These are phyloP conservation scores for Emericellopsis cladophorae DNA, from an alignment of 2,329 filamentous ascomycete species.

Conservation along the genomic window DNA sequence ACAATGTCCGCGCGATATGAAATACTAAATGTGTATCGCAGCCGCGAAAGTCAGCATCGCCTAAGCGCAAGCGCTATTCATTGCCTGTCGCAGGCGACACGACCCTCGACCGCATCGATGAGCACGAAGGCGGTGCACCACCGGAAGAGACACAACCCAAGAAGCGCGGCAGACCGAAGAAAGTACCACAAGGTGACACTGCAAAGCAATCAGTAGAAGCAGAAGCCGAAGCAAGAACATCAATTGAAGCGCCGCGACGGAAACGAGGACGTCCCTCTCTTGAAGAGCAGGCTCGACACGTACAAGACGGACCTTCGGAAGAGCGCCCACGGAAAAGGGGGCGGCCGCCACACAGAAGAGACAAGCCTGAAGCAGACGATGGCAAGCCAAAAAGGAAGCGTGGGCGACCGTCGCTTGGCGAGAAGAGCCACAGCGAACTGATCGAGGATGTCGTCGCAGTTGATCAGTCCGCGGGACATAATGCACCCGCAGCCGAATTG, in stretches of 20 bases:
- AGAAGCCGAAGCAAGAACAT: too few relatives aligned
- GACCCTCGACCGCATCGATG: conserved; percentile 5
- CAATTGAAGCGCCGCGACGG: too few relatives aligned
- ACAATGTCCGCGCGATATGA: too few relatives aligned
- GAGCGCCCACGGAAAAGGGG: conserved; percentile 3
- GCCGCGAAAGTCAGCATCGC: conserved; percentile 11
- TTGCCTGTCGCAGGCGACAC: conserved; percentile 22
- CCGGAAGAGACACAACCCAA: conserved; percentile 9
- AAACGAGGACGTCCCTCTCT: too few relatives aligned
- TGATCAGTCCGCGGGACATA: background rate
- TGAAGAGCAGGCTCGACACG: too few relatives aligned
- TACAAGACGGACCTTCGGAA: too few relatives aligned
- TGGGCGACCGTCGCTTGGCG: conserved; percentile 8
- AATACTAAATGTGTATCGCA: background rate
- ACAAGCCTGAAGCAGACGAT: conserved; percentile 1
- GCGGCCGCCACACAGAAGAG: background rate
- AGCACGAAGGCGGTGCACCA: conserved; percentile 11
- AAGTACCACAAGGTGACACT: too few relatives aligned
- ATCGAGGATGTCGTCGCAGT: too few relatives aligned
- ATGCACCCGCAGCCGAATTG: too few relatives aligned
- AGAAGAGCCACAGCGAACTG: too few relatives aligned
- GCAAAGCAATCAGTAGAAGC: too few relatives aligned
- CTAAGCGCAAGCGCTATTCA: conserved; percentile 29
- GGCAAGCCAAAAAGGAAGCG: conserved; percentile 11
- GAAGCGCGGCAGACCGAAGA: conserved; percentile 3